Base-by-base conservation (phyloP, 2,329 filamentous ascomycete genomes). In the Orbilia javanica region DNA sequence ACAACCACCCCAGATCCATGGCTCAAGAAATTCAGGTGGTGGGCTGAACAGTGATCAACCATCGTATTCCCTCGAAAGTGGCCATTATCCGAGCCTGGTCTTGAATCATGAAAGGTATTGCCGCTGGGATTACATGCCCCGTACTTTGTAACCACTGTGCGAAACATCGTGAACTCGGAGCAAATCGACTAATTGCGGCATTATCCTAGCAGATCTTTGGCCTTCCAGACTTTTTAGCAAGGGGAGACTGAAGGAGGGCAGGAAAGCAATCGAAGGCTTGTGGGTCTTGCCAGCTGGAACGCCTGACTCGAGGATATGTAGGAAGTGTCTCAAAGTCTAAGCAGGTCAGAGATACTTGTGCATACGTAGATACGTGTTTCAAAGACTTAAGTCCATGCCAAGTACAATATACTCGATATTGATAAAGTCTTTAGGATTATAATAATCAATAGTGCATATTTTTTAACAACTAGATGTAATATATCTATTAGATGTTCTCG, bases 1-100 rank as follows among this genome's bases (percentile, higher is more conserved):
- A 18, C 64, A 53, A 70, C 55, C 44, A 46, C 48, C 50, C 50
- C 15, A 46, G 53, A 50, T 34, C 65, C 53, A 60, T 60, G 52
- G 52, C 36, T 48, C 8, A 22, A n/a, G 7, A 42, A 27, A 42
- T 60, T 60, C 55, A 60, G 55, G 34, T 42, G 34, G 42, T 10
- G 10, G 11, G 55, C 31, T 60, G 31, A 60, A 39, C 22, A 2
- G 29, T 20, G 55, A 60, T 60, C 55, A 20, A 42, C 55, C 31
- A n/a, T n/a, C n/a, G n/a, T 34, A 60, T 39, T 42, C 34, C 20
- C 42, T 42, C 55, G 11, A 60, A 60, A 60, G 39, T 4, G 3
- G n/a, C n/a, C n/a, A n/a, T n/a, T n/a, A n/a, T n/a, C n/a, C n/a
- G n/a, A n/a, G n/a, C n/a, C n/a, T n/a, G 4, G 34, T 36, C 8